A percentile compares a stretch with the other conserved stretches of the same genome.
Conservation (phyloP, 768 basidiomycete genomes). For the Termitomyces sp. region DNA sequence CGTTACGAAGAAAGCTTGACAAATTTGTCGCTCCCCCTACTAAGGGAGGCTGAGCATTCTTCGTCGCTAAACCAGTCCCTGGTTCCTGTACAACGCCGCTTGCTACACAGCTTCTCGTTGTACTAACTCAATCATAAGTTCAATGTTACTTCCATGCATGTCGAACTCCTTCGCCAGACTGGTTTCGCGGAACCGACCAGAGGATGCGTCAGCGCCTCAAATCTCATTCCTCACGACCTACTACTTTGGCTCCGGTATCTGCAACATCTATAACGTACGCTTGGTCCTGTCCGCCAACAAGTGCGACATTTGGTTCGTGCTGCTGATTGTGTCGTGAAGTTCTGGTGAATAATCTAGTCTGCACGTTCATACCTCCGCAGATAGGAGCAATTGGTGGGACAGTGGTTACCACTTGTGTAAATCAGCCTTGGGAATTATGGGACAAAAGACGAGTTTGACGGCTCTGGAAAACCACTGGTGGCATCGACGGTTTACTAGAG, state of each 20-base stretch:
- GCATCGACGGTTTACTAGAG: not conserved
- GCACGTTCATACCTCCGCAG: not conserved
- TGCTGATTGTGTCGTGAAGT: not conserved
- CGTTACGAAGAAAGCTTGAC: conserved; percentile 63
- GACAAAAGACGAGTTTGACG: not conserved
- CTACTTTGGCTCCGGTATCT: not conserved
- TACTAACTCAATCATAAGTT: not conserved
- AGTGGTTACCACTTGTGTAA: not conserved
- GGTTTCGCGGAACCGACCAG: not conserved
- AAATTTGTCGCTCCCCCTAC: conserved; percentile 37
- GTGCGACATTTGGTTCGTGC: not conserved
- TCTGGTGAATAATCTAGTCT: not conserved
- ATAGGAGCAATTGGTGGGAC: not conserved
- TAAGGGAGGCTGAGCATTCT: not conserved
- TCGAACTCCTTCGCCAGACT: not conserved
- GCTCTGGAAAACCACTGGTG: not conserved
- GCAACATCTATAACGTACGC: not conserved
- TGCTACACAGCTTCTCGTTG: not conserved
- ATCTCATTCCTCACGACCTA: too few relatives aligned
- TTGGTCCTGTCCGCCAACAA: too few relatives aligned
- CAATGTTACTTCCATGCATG: not conserved
- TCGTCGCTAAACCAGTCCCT: not conserved
- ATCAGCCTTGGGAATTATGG: not conserved
- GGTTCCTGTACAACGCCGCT: not conserved
- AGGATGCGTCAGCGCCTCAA: not conserved